Evolutionary conservation across 805 yeast species (phyloP).

Genomic region (Kuraishia cidri): DNA sequence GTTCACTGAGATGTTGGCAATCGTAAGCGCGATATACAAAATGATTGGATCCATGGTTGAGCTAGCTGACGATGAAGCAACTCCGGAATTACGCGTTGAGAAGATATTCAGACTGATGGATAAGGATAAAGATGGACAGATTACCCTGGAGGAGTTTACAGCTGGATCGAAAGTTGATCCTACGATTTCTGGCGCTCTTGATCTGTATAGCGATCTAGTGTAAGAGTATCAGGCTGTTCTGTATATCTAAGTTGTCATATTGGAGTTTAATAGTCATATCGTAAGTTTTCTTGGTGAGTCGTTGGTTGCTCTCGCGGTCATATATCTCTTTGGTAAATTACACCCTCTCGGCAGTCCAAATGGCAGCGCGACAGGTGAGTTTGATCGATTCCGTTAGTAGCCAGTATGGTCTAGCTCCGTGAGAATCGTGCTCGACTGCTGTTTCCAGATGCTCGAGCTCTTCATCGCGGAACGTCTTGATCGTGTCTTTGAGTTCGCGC

Average conservation of each 20-base stretch:
- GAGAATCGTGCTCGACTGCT: conserved; percentile 87
- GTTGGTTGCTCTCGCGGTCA: neutral
- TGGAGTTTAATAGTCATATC: neutral
- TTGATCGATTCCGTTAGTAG: conserved; percentile 84
- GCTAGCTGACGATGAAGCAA: conserved; percentile 78
- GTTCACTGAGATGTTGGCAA: conserved; percentile 70
- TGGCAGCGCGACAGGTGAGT: conserved; percentile 76
- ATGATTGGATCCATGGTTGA: conserved; percentile 95
- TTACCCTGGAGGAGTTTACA: conserved; percentile 78
- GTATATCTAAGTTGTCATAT: neutral
- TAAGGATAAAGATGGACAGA: conserved; percentile 58
- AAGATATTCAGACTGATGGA: conserved; percentile 74
- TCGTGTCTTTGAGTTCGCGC: conserved; percentile 43
- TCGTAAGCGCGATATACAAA: conserved; percentile 78
- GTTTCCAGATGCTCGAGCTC: conserved; percentile 94
- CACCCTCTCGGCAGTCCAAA: conserved; percentile 82
- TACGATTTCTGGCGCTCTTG: conserved; percentile 53
- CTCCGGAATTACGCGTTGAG: conserved; percentile 81
- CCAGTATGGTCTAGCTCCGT: conserved; percentile 87
- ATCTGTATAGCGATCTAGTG: conserved; percentile 64
- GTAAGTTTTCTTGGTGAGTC: neutral
- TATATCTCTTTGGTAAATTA: conserved; percentile 19
- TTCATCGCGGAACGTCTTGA: conserved; percentile 81
- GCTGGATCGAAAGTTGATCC: conserved; percentile 76
- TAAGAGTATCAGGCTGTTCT: conserved; percentile 18